A percentile compares a stretch with the other conserved stretches of the same genome.
These are phyloP conservation scores for Pseudotsuga menziesii DNA, from an alignment of 75 land plant genomes.

Conservation along the genomic window DNA sequence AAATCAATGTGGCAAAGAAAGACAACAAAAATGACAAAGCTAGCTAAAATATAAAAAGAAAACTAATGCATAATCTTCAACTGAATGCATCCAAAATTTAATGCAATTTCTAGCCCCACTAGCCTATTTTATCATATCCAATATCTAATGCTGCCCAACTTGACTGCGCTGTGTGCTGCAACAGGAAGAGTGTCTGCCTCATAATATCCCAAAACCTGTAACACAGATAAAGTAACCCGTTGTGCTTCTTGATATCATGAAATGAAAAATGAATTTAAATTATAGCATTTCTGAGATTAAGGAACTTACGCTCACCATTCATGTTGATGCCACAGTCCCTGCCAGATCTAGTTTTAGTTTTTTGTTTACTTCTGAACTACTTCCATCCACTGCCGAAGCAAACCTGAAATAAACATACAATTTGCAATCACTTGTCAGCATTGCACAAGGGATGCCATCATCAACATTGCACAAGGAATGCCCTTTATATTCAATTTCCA, in stretches of 20 bases:
- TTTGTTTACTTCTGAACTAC: background rate
- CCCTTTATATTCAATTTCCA: background rate
- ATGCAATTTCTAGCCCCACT: background rate
- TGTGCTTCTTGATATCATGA: background rate
- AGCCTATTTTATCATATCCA: constrained; percentile 4
- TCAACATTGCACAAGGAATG: background rate
- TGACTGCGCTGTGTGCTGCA: background rate
- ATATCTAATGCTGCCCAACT: background rate
- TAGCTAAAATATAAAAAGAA: no score
- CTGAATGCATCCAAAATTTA: background rate
- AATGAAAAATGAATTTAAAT: background rate
- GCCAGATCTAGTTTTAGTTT: background rate
- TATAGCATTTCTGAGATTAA: background rate
- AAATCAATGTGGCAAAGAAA: no score
- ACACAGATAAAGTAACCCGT: background rate
- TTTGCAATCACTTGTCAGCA: background rate
- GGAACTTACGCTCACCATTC: background rate
- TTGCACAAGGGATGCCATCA: no score
- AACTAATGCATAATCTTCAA: background rate
- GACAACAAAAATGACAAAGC: no score
- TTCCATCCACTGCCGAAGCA: background rate
- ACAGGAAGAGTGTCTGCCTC: background rate
- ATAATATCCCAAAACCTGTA: constrained; percentile 4
- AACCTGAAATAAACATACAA: background rate
- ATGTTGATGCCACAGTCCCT: background rate